Evolutionary conservation across 768 basidiomycete genomes (phyloP).

Genomic region (Phlebiopsis flavidoalba): DNA sequence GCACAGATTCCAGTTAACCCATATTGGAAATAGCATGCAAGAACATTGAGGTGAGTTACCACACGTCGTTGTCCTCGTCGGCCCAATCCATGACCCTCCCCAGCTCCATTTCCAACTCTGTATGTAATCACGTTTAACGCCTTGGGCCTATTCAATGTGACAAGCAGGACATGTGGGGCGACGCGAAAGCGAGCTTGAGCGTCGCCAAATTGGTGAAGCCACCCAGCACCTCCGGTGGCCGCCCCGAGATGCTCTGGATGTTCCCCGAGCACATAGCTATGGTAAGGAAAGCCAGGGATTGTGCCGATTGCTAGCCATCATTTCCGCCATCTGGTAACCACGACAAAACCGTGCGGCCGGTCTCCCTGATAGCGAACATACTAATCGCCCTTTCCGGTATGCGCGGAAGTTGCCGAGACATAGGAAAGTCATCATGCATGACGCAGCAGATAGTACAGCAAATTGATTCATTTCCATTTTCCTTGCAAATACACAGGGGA

Average conservation of each 20-base stretch:
- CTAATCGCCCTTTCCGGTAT: background rate
- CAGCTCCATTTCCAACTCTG: constrained; percentile 49
- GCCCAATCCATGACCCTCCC: constrained; percentile 61
- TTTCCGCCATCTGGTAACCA: background rate
- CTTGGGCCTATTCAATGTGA: constrained; percentile 63
- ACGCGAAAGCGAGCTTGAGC: constrained; percentile 37
- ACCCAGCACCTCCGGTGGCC: no score
- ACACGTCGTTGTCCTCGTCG: constrained; percentile 60
- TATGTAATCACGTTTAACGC: constrained; percentile 70
- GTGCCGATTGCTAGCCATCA: background rate
- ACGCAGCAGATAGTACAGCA: no score
- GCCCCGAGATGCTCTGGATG: background rate
- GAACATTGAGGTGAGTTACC: constrained; percentile 34
- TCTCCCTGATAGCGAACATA: background rate
- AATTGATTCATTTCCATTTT: no score
- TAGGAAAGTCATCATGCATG: no score
- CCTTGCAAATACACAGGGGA: background rate
- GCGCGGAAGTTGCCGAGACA: background rate
- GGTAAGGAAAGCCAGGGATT: no score
- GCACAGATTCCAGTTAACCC: no score
- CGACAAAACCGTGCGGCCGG: background rate
- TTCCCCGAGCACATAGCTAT: background rate
- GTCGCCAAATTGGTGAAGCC: background rate
- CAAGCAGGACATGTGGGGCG: constrained; percentile 42
- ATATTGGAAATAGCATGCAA: no score